phyloP scores from a whole-genome alignment of 192 early-diverging fungal species.

The Umbelopsis isabellina region DNA sequence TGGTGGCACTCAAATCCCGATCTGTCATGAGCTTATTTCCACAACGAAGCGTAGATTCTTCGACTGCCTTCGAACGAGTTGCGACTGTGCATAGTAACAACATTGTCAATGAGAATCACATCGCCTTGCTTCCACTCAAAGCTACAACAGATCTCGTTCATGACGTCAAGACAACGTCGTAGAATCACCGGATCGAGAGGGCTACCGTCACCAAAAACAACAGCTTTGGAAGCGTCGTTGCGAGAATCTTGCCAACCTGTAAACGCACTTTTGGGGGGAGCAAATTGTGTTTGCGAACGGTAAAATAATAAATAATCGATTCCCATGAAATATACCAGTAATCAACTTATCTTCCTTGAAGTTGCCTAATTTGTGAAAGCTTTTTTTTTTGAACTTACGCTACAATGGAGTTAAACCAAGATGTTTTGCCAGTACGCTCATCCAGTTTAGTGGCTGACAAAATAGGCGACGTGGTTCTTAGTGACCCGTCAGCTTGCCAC shows the following conservation, averaged over 20 bases:
- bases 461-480: constrained; percentile 43
- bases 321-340: too few species aligned
- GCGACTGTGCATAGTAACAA: constrained; percentile 41
- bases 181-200: constrained; percentile 31
- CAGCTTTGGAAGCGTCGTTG: constrained; percentile 38
- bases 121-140: constrained; percentile 40
- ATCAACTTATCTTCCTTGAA: too few species aligned
- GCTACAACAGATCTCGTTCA: constrained; percentile 29
- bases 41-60: constrained; percentile 21
- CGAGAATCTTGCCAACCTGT: constrained; percentile 42
- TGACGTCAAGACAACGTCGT: constrained; percentile 28
- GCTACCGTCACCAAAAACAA: constrained; percentile 39
- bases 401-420: constrained; percentile 46
- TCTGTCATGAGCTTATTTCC: constrained; percentile 20
- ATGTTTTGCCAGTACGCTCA: constrained; percentile 25
- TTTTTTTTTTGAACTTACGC: constrained; percentile 17
- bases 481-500: constrained; percentile 34
- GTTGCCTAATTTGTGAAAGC: too few species aligned
- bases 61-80: constrained; percentile 29
- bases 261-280: constrained; percentile 21
- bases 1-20: background rate
- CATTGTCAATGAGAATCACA: constrained; percentile 41
- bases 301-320: background rate
- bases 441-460: constrained; percentile 37
- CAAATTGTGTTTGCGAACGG: background rate